phyloP scores from a whole-genome alignment of 148 eudicot genomes.

The Polygonum maritimum region DNA sequence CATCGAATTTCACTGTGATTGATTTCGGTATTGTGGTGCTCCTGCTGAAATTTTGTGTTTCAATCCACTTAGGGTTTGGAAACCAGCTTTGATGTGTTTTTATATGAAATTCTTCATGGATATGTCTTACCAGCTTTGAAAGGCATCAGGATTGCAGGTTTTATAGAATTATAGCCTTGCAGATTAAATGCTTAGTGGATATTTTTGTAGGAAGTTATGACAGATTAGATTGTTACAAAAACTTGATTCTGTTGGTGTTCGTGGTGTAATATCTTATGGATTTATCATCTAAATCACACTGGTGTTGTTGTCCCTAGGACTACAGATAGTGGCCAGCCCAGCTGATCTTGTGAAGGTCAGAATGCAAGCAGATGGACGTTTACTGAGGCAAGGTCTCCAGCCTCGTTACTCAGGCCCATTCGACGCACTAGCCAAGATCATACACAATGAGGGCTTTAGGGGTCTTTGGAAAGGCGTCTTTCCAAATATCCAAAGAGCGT shows the following conservation, averaged over 20 bases:
- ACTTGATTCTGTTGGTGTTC: neutral
- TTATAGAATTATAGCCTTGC: neutral
- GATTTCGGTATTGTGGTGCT: neutral
- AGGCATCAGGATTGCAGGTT: neutral
- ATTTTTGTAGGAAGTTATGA: too few species aligned
- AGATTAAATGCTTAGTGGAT: neutral
- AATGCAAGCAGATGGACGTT: slow-evolving; percentile 80
- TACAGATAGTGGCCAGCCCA: slow-evolving; percentile 81
- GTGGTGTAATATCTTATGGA: neutral
- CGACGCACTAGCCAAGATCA: slow-evolving; percentile 57
- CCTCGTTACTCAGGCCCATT: slow-evolving; percentile 59
- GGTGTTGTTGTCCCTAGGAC: slow-evolving; percentile 20
- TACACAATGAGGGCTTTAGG: slow-evolving; percentile 41
- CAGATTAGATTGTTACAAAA: neutral
- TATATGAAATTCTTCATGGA: neutral
- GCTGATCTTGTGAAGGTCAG: slow-evolving; percentile 90
- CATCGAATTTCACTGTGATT: neutral
- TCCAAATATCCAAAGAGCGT: slow-evolving; percentile 82
- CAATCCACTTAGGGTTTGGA: neutral
- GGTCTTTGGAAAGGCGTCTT: slow-evolving; percentile 87
- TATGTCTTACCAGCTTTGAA: neutral
- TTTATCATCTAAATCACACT: neutral
- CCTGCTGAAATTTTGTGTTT: neutral
- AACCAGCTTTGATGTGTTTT: neutral
- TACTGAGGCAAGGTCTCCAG: slow-evolving; percentile 49